Evolutionary conservation across 257 asterid species (phyloP).

Genomic region (Apocynum venetum): DNA sequence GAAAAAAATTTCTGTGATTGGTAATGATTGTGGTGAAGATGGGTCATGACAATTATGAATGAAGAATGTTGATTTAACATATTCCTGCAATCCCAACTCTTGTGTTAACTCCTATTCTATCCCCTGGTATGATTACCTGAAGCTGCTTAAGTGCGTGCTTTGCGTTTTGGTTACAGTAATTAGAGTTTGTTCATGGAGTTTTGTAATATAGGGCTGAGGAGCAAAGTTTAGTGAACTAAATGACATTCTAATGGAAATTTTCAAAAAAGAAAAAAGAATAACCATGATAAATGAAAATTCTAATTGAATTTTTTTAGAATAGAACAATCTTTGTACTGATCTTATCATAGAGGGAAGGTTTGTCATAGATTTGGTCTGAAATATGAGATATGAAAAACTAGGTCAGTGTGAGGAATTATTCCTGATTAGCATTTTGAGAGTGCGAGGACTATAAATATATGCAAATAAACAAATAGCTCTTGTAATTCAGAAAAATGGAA

Average conservation of each 20-base stretch:
- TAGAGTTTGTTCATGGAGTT: neutral
- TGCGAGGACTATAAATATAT: no score
- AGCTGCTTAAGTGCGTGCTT: neutral
- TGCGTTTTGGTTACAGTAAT: neutral
- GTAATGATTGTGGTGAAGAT: neutral
- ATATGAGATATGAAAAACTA: no score
- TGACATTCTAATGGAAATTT: neutral
- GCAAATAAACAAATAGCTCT: no score
- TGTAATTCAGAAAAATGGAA: no score
- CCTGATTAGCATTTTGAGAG: no score
- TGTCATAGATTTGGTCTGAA: neutral
- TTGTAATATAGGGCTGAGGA: neutral
- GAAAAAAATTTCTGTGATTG: neutral
- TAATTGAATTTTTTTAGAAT: neutral
- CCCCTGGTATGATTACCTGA: neutral
- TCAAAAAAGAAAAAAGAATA: neutral
- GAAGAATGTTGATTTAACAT: neutral
- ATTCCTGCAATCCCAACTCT: neutral
- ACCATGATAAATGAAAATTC: neutral
- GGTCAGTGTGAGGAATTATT: no score
- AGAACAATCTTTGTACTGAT: neutral
- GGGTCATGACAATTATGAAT: neutral
- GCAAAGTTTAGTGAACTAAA: neutral
- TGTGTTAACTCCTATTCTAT: neutral
- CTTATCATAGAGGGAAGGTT: neutral